Evolutionary conservation across 148 eudicot species (phyloP).

Genomic region (Cornus florida): DNA sequence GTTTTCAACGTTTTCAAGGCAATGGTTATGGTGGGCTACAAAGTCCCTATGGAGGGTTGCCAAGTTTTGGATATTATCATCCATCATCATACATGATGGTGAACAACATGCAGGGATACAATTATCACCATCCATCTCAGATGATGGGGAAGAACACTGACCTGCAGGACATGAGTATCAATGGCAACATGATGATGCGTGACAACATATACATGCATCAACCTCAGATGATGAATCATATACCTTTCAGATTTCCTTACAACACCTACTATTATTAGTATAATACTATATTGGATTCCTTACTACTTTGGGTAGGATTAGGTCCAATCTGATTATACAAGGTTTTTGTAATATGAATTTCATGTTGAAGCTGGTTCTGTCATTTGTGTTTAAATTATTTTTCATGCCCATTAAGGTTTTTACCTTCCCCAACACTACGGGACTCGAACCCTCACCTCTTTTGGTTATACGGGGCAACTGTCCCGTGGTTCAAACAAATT

Average conservation of each 20-base stretch:
- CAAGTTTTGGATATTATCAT: conserved; percentile 25
- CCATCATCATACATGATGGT: conserved; percentile 25
- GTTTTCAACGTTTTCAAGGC: conserved; percentile 9
- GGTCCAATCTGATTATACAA: background rate
- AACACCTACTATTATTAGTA: background rate
- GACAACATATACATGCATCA: conserved; percentile 19
- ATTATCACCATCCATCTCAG: conserved; percentile 24
- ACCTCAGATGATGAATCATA: conserved; percentile 20
- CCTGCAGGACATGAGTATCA: background rate
- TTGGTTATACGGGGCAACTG: too few relatives aligned
- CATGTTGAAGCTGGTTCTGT: too few relatives aligned
- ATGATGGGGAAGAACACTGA: conserved; percentile 7
- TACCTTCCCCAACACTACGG: too few relatives aligned
- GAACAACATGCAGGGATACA: conserved; percentile 26
- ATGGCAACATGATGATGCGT: conserved; percentile 12
- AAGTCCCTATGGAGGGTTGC: conserved; percentile 17
- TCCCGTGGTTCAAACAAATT: too few relatives aligned
- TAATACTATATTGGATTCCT: background rate
- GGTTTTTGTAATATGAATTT: too few relatives aligned
- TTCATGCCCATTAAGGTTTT: too few relatives aligned
- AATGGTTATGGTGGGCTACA: conserved; percentile 19
- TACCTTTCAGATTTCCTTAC: background rate
- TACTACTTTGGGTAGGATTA: background rate
- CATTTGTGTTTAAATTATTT: background rate
- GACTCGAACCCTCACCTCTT: too few relatives aligned